Evolutionary conservation across 768 basidiomycete genomes (phyloP).

Genomic region (Termitomyces titanicus): DNA sequence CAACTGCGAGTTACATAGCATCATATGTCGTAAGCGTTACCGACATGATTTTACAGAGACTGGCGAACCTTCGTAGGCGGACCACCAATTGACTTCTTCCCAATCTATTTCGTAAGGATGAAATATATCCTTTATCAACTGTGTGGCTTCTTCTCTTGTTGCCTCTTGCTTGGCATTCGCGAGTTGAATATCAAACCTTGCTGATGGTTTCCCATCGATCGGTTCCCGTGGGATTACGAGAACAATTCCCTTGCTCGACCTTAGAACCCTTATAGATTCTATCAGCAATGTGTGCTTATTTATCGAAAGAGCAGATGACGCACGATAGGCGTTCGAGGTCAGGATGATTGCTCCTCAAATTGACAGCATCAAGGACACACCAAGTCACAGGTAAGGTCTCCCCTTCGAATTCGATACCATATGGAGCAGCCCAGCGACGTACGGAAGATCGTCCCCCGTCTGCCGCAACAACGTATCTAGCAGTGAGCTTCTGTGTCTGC

Average conservation of each 20-base stretch:
- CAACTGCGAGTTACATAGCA: background rate
- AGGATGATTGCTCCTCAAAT: slow-evolving; percentile 11
- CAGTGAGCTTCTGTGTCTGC: background rate
- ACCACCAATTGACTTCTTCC: slow-evolving; percentile 17
- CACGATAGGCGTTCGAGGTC: slow-evolving; percentile 14
- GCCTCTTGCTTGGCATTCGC: slow-evolving; percentile 14
- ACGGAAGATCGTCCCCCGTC: slow-evolving; percentile 14
- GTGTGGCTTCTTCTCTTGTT: slow-evolving; percentile 7
- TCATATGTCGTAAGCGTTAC: background rate
- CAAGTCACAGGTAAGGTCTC: slow-evolving; percentile 13
- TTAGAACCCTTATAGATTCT: slow-evolving; percentile 5
- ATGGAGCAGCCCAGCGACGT: slow-evolving; percentile 11
- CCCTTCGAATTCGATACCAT: slow-evolving; percentile 10
- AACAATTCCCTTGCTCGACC: slow-evolving; percentile 13
- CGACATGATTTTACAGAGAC: background rate
- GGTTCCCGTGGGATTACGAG: slow-evolving; percentile 15
- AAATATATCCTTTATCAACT: slow-evolving; percentile 13
- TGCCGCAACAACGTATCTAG: slow-evolving; percentile 12
- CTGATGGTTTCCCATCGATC: slow-evolving; percentile 16
- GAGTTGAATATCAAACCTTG: slow-evolving; percentile 16
- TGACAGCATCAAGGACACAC: slow-evolving; percentile 15
- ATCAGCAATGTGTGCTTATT: background rate
- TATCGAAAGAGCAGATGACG: background rate
- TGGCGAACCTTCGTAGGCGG: slow-evolving; percentile 13
- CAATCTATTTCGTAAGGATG: slow-evolving; percentile 13